Evolutionary conservation across 2,329 filamentous ascomycete genomes (phyloP), one percentile per base, ranked within the genome.

Genomic region (Pseudogymnoascus sp.): DNA sequence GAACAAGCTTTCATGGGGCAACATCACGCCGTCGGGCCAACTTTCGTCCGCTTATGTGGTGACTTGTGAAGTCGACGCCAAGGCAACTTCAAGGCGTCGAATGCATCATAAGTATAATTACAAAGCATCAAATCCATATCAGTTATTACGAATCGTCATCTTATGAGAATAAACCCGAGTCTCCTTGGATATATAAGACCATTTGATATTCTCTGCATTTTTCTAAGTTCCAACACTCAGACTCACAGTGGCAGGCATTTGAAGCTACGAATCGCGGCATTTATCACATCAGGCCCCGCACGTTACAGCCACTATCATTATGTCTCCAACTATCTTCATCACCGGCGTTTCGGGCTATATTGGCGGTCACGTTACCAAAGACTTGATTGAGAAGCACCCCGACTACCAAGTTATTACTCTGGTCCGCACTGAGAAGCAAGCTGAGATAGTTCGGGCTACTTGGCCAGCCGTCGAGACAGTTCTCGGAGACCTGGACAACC

Each of bases 281-380:
- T 46, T 46, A 46, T 26, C 22, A 46, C 41, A 26, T 46, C 26
- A 61, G 8, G 28, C 26, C 12, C 12, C 6, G 24, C n/a, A 12
- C 24, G 8, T 19, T 33, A 37, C 12, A 24, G 12, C n/a, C 56
- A 14, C 28, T n/a, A 60, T 60, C 16, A 63, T 40, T 24, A 68
- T 67, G 66, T 53, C 66, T 19, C 62, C 66, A 37, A 53, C 37
- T 1, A 61, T 67, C 2, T 68, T 68, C 31, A 65, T 67, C 26
- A 66, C 62, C 16, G 67, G 67, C 14, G 59, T 61, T 14, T 63
- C 66, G 6, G 67, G 67, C 10, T 68, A 67, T 41, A 64, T 68
- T n/a, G 67, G 66, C 1, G 67, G 67, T 11, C 65, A 67, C 12
- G 6, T 65, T 19, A 53, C 64, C 6, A 22, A 53, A 22, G 61